These are phyloP conservation scores for Gardenia jasminoides DNA, from an alignment of 257 asterid genomes.

Conservation along the genomic window DNA sequence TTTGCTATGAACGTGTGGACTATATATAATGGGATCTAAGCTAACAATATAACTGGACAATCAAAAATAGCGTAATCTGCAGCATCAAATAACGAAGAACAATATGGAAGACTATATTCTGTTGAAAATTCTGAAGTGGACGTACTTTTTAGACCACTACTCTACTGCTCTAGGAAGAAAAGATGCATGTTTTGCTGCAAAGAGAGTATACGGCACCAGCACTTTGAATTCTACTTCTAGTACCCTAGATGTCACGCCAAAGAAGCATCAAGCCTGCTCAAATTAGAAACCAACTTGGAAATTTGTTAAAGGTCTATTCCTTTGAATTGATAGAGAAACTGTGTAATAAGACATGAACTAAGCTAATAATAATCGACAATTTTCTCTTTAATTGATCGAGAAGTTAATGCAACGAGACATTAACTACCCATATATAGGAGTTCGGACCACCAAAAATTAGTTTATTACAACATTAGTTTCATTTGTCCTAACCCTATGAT, in stretches of 20 bases:
- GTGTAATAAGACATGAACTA: neutral
- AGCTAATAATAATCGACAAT: too few relatives aligned
- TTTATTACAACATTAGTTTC: too few relatives aligned
- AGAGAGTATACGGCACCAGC: neutral
- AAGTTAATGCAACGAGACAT: too few relatives aligned
- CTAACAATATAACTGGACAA: neutral
- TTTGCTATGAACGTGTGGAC: neutral
- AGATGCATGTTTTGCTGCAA: neutral
- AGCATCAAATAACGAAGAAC: neutral
- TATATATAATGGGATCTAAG: neutral
- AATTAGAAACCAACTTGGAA: too few relatives aligned
- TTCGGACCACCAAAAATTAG: too few relatives aligned
- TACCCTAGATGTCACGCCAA: too few relatives aligned
- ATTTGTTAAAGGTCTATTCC: neutral
- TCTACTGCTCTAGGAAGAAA: neutral
- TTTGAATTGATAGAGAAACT: too few relatives aligned
- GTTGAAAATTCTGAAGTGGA: neutral
- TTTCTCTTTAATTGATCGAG: neutral
- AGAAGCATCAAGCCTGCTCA: too few relatives aligned
- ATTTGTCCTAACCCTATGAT: too few relatives aligned
- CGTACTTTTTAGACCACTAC: neutral
- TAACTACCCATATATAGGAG: too few relatives aligned
- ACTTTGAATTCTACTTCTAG: neutral
- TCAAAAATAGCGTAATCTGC: neutral
- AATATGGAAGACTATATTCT: neutral